phyloP scores from a whole-genome alignment of 805 yeast species.

The Ogataea glucozyma region DNA sequence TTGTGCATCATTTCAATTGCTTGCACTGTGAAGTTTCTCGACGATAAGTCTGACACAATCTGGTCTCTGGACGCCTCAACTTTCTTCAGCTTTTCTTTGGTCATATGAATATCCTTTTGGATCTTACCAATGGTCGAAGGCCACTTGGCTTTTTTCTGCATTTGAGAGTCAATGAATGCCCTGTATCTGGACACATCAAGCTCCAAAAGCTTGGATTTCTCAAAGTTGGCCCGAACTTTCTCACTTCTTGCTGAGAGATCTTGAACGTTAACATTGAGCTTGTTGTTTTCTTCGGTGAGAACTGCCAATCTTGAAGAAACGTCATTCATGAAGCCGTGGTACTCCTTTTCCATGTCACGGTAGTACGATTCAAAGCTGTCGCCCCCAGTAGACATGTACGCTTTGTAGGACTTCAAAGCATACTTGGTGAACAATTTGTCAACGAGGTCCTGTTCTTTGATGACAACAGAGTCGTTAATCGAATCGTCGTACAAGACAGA shows the following conservation, averaged over 20 bases:
- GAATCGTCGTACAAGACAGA: constrained; percentile 30
- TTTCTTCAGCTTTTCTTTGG: constrained; percentile 39
- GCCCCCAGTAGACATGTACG: constrained; percentile 57
- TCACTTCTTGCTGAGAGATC: constrained; percentile 46
- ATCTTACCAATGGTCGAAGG: constrained; percentile 55
- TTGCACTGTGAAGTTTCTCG: constrained; percentile 59
- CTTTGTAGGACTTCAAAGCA: constrained; percentile 64
- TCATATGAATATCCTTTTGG: constrained; percentile 51
- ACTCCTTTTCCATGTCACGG: constrained; percentile 56
- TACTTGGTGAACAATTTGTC: constrained; percentile 44
- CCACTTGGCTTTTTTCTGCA: constrained; percentile 68
- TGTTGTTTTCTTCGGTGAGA: constrained; percentile 42
- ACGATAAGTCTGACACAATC: constrained; percentile 47
- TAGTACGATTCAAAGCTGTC: constrained; percentile 60
- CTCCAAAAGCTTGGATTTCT: constrained; percentile 62
- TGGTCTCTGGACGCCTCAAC: constrained; percentile 40
- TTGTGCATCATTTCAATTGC: constrained; percentile 63
- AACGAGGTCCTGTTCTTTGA: constrained; percentile 30
- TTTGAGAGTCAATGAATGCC: constrained; percentile 69
- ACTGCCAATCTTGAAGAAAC: constrained; percentile 48
- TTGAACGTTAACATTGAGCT: constrained; percentile 41
- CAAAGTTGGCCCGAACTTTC: constrained; percentile 50
- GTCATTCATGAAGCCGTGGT: constrained; percentile 50
- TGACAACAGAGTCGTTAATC: constrained; percentile 26
- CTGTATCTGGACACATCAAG: constrained; percentile 69